Evolutionary conservation across 805 yeast genomes (phyloP), one percentile per base, ranked within the genome.

Genomic region (Ogataea philodendri): DNA sequence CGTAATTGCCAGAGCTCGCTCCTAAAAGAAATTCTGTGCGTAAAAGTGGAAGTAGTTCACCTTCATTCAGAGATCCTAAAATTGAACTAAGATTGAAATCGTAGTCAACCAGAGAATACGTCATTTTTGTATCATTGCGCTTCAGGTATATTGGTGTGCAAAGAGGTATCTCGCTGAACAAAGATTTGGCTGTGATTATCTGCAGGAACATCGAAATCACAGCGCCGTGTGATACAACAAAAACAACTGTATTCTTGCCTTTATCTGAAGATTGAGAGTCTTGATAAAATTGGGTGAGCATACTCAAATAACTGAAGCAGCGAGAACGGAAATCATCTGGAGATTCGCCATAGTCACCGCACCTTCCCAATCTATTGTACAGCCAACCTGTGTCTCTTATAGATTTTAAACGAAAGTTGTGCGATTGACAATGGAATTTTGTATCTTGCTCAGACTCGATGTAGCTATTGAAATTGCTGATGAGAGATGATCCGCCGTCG

Each of bases 281-380:
- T 16, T 54, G 48, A 32, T 62, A 58, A 31, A 49, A 54, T 33
- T 61, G 63, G 10, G 65, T 37, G 7, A 68, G 49, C 5, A 59
- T 48, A 9, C 57, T 55, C 19, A 67, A 36, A 15, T 63, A 68
- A 5, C 51, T 48, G 26, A 52, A 60, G 30, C 69, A 55, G 33
- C 73, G 50, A 7, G 44, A 35, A 16, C 60, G 63, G 38, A 67
- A 67, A 5, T 59, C 60, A 3, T 47, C 36, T 3, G 65, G 60
- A 1, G 62, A 56, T 46, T 69, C 74, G 11, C 66, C 68, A 39
- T 64, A 68, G 8, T 63, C 66, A 11, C 74, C 73, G 22, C 71
- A 65, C 19, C 59, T 60, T 2, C 74, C 72, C 32, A 64, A 49
- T 26, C 51, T 48, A 37, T 64, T 62, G 28, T 61, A 60, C 25